A percentile compares a stretch with the other conserved stretches of the same genome.
phyloP scores from a whole-genome alignment of 441 rosid species.

The Syzygium malaccense region DNA sequence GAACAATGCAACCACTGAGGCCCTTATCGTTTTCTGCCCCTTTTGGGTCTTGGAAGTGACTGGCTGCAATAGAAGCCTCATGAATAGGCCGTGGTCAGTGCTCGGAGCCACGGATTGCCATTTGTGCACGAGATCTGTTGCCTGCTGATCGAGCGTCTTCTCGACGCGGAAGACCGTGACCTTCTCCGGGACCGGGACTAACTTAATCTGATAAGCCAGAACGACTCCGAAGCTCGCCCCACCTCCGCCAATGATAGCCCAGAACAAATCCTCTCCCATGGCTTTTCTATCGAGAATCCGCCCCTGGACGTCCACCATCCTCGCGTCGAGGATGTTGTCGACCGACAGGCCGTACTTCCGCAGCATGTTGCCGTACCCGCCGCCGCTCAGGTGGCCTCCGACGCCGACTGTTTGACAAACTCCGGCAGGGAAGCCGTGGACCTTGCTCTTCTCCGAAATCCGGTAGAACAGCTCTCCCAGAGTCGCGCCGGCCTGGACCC shows the following conservation, averaged over 20 bases:
- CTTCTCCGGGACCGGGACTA: conserved; percentile 2
- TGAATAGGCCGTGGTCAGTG: conserved; percentile 1
- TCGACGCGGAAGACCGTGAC: not conserved
- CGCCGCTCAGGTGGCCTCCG: conserved; percentile 3
- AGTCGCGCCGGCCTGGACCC: not conserved
- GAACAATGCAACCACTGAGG: not conserved
- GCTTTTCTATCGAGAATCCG: not conserved
- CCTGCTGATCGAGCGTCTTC: not conserved
- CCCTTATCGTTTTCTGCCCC: not conserved
- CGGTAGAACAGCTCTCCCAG: conserved; percentile 1
- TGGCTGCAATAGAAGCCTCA: conserved; percentile 3
- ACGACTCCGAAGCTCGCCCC: conserved; percentile 1
- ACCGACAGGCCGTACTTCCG: conserved; percentile 4
- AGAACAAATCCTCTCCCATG: conserved; percentile 10
- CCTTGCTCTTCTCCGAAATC: conserved; percentile 5
- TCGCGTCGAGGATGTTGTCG: conserved; percentile 1
- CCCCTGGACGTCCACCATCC: not conserved
- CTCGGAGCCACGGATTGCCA: conserved; percentile 2
- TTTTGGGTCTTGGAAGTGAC: not conserved
- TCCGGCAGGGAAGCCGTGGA: conserved; percentile 1
- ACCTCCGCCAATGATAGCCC: conserved; percentile 2
- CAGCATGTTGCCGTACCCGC: conserved; percentile 5
- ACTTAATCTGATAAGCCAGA: conserved; percentile 1
- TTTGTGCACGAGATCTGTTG: not conserved
- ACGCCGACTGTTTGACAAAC: not conserved